These are phyloP conservation scores for Ganoderma boninense DNA, from an alignment of 1,284 basidiomycete genomes.

Conservation along the genomic window DNA sequence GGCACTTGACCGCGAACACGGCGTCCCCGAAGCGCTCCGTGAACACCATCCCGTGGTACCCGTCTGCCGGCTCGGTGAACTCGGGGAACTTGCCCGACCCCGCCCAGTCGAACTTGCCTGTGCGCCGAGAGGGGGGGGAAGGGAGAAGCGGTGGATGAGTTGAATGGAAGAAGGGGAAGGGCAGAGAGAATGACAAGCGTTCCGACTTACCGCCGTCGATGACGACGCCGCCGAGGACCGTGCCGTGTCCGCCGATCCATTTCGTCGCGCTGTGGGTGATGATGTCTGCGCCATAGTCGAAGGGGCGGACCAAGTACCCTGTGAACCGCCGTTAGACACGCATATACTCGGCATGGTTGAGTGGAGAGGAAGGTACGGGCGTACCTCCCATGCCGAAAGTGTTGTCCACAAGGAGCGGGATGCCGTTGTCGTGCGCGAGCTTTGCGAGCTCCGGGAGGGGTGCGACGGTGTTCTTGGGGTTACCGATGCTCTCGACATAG, in stretches of 20 bases:
- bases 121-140: background rate
- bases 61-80: constrained; percentile 84
- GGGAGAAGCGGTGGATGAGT: background rate
- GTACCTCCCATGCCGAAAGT: constrained; percentile 86
- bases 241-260: constrained; percentile 93
- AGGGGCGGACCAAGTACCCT: constrained; percentile 79
- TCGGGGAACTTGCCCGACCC: constrained; percentile 81
- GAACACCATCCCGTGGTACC: constrained; percentile 85
- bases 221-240: constrained; percentile 86
- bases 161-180: background rate
- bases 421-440: constrained; percentile 74
- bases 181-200: background rate
- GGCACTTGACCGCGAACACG: constrained; percentile 80
- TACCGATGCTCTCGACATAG: constrained; percentile 87
- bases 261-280: constrained; percentile 90
- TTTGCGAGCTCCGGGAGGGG: constrained; percentile 81
- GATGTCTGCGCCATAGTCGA: constrained; percentile 84
- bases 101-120: constrained; percentile 89
- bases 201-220: constrained; percentile 68
- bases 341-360: background rate
- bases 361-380: constrained; percentile 14
- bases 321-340: background rate
- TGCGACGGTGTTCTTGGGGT: constrained; percentile 83
- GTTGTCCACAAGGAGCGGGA: constrained; percentile 89
- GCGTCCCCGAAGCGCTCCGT: constrained; percentile 78